A percentile compares a stretch with the other conserved stretches of the same genome.
These are phyloP conservation scores for Xylaria sp. DNA, from an alignment of 2,329 filamentous ascomycete genomes.

Conservation along the genomic window DNA sequence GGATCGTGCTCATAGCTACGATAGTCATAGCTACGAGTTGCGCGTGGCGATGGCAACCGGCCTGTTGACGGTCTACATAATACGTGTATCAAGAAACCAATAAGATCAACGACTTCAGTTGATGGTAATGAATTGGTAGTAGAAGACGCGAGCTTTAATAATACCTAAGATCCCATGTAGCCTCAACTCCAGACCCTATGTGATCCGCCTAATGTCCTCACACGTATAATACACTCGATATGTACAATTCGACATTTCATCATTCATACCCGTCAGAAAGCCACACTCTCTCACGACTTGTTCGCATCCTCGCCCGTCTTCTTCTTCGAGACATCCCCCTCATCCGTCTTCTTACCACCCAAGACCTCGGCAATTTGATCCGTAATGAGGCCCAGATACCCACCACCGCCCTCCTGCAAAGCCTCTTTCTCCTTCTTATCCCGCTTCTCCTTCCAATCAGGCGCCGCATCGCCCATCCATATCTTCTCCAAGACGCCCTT, in stretches of 20 bases:
- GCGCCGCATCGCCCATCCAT: conserved; percentile 68
- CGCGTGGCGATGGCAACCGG: neutral
- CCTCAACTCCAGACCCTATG: conserved; percentile 22
- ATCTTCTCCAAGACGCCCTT: conserved; percentile 56
- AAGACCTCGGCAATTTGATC: conserved; percentile 67
- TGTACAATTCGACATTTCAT: conserved; percentile 13
- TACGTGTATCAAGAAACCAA: neutral
- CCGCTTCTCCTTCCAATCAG: conserved; percentile 65
- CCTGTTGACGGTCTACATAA: neutral
- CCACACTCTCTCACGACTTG: conserved; percentile 35
- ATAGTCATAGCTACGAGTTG: neutral
- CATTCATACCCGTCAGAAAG: conserved; percentile 42
- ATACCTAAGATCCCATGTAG: neutral
- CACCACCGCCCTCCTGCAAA: conserved; percentile 63
- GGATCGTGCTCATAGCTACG: neutral
- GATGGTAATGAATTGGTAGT: neutral
- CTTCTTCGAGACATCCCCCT: conserved; percentile 42
- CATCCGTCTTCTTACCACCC: conserved; percentile 45
- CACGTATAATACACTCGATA: conserved; percentile 32
- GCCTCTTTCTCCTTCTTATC: conserved; percentile 62
- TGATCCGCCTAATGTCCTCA: conserved; percentile 12
- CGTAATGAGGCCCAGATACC: conserved; percentile 65
- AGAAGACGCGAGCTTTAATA: conserved; percentile 18
- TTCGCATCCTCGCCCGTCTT: conserved; percentile 48
- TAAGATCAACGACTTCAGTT: neutral